A percentile compares a stretch with the other conserved stretches of the same genome.
Evolutionary conservation across 177 flowering plant species (phyloP).

Genomic region (Vitis hybrid): DNA sequence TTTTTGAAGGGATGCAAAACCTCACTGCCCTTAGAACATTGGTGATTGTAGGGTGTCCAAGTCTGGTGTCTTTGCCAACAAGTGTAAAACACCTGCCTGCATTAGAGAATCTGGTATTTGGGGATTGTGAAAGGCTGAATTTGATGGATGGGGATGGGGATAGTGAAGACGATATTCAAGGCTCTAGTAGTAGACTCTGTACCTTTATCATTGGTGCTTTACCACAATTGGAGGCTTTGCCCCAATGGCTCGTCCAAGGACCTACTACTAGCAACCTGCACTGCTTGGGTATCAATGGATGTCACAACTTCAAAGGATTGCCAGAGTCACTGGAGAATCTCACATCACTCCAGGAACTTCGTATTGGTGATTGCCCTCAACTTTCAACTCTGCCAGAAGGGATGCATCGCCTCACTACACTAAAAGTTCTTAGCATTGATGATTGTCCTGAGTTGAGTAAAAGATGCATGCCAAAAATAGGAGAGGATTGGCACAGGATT

Average conservation of each 20-base stretch:
- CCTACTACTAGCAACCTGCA: conserved; percentile 1
- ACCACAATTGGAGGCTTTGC: conserved; percentile 12
- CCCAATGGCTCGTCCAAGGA: not conserved
- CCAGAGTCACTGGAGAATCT: conserved; percentile 10
- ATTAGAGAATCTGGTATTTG: conserved; percentile 11
- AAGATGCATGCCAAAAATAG: conserved; percentile 6
- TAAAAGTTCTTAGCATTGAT: not conserved
- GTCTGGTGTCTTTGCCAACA: conserved; percentile 11
- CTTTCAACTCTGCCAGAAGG: conserved; percentile 9
- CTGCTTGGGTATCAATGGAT: not conserved
- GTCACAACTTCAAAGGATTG: conserved; percentile 1
- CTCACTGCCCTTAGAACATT: conserved; percentile 12
- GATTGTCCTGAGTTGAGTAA: conserved; percentile 1
- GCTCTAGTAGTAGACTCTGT: conserved; percentile 2
- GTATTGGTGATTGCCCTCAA: conserved; percentile 9
- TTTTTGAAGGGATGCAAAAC: conserved; percentile 8
- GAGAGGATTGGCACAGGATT: conserved; percentile 16
- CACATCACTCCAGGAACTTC: conserved; percentile 10
- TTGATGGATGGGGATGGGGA: not conserved
- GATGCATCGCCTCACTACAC: not conserved
- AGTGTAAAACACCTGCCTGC: not conserved
- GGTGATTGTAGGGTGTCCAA: conserved; percentile 6
- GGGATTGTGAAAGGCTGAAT: conserved; percentile 15
- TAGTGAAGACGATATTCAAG: not conserved
- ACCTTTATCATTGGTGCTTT: not conserved